Conservation (phyloP, 805 yeast species). For the Sugiyamaella qingdaonensis region DNA sequence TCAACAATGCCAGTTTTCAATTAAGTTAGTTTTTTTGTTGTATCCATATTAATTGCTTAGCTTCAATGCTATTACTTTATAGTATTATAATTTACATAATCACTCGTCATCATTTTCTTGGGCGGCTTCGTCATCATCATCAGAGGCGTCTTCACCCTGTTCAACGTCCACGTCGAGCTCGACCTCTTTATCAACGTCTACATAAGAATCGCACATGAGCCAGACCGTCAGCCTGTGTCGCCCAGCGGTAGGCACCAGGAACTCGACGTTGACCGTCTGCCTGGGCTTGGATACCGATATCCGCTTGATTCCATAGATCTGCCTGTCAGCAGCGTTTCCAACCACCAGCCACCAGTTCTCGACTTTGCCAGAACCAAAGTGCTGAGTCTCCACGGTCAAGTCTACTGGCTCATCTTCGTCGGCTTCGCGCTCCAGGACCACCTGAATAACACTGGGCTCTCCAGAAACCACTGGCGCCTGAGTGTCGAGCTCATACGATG, state of each 20-base stretch:
- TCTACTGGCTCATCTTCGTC: constrained; percentile 76
- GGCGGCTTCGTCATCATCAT: neutral
- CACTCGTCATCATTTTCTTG: no score
- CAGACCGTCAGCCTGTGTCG: constrained; percentile 61
- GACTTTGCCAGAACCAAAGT: constrained; percentile 54
- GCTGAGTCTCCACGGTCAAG: constrained; percentile 53
- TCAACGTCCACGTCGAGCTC: constrained; percentile 38
- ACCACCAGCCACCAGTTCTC: constrained; percentile 83
- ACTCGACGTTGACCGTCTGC: constrained; percentile 50
- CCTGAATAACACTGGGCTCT: constrained; percentile 44
- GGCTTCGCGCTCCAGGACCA: constrained; percentile 36
- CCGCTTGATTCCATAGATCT: constrained; percentile 70
- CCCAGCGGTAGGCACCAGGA: constrained; percentile 60
- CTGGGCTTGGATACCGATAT: constrained; percentile 48
- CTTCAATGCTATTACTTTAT: no score
- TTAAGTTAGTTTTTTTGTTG: no score
- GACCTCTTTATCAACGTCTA: constrained; percentile 90
- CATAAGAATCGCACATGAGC: constrained; percentile 86
- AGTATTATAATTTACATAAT: no score
- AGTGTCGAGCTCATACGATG: constrained; percentile 44
- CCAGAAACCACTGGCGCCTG: constrained; percentile 40
- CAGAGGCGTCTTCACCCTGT: neutral
- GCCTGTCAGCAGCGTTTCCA: constrained; percentile 59
- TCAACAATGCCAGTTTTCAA: no score
- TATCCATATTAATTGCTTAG: no score